Percentiles rank a stretch among this genome's conserved stretches.
These are phyloP conservation scores for Triangularia verruculosa DNA, from an alignment of 2,329 filamentous ascomycete species.

Conservation along the genomic window DNA sequence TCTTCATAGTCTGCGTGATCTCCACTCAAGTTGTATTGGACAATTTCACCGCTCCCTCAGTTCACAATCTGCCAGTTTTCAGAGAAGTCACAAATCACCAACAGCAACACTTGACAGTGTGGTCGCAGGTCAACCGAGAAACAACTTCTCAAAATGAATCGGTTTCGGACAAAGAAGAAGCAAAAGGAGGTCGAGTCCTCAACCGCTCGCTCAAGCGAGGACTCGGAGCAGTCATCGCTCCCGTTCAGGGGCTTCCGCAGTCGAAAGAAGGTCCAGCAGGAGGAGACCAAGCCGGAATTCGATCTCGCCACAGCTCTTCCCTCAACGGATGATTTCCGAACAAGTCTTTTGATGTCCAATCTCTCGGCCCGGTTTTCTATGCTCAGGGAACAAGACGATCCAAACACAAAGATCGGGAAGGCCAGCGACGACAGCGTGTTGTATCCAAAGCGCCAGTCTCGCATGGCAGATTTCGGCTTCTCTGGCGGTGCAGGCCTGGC, in stretches of 20 bases:
- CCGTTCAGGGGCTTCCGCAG: constrained; percentile 49
- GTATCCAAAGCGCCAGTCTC: constrained; percentile 75
- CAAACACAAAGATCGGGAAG: constrained; percentile 83
- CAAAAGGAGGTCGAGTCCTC: constrained; percentile 52
- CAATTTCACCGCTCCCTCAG: neutral
- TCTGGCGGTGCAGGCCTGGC: constrained; percentile 51
- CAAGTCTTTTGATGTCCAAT: constrained; percentile 92
- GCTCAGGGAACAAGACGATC: constrained; percentile 92
- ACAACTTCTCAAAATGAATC: constrained; percentile 59
- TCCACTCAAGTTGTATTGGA: neutral
- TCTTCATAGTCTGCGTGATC: neutral
- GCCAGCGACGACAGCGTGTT: constrained; percentile 94
- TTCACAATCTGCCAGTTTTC: neutral
- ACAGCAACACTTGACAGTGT: neutral
- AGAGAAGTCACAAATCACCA: neutral
- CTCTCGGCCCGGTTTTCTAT: constrained; percentile 95
- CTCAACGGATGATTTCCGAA: constrained; percentile 84
- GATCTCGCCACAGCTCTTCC: constrained; percentile 75
- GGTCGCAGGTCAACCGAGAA: neutral
- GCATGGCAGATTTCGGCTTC: constrained; percentile 67
- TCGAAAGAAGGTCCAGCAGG: constrained; percentile 52
- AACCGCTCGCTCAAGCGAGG: constrained; percentile 47
- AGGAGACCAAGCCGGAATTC: constrained; percentile 62
- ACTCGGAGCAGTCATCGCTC: constrained; percentile 49
- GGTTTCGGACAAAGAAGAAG: constrained; percentile 73